Evolutionary conservation across 495 filamentous ascomycete species (phyloP).

Genomic region (Annulohypoxylon stygium): DNA sequence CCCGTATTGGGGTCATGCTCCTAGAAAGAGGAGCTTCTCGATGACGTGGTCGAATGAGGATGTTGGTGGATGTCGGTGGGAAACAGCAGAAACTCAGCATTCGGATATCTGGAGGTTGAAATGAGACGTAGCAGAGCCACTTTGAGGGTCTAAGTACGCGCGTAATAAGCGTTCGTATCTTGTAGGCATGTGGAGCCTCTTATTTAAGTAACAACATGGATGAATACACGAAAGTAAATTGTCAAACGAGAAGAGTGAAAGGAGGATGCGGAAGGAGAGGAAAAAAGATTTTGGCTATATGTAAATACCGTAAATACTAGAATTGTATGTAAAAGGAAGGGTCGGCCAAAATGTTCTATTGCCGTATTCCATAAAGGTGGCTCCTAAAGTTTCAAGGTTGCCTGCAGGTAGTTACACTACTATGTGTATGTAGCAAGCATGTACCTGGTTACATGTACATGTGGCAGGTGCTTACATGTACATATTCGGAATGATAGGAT

Average conservation of each 20-base stretch:
- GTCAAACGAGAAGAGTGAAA: not conserved
- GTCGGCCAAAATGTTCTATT: constrained; percentile 13
- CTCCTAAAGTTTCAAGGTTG: constrained; percentile 20
- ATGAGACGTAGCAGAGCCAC: constrained; percentile 9
- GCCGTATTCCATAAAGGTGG: constrained; percentile 4
- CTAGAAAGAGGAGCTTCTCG: constrained; percentile 40
- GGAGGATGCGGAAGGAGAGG: not conserved
- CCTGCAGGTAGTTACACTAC: not conserved
- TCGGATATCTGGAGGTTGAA: constrained; percentile 18
- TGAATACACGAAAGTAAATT: not conserved
- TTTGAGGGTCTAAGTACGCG: constrained; percentile 7
- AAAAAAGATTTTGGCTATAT: constrained; percentile 8
- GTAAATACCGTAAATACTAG: not conserved
- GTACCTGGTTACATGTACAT: not conserved
- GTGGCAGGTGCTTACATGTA: not conserved
- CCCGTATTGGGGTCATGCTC: constrained; percentile 59
- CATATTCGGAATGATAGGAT: not conserved
- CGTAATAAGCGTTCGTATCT: constrained; percentile 11
- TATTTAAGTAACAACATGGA: not conserved
- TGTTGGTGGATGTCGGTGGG: constrained; percentile 1
- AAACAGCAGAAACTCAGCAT: constrained; percentile 8
- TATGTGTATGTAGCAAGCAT: not conserved
- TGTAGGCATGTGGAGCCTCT: not conserved
- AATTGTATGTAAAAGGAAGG: not conserved
- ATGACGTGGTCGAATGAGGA: not conserved